Conservation (phyloP, 176 grass and related monocot species). For the Secale cereale region DNA sequence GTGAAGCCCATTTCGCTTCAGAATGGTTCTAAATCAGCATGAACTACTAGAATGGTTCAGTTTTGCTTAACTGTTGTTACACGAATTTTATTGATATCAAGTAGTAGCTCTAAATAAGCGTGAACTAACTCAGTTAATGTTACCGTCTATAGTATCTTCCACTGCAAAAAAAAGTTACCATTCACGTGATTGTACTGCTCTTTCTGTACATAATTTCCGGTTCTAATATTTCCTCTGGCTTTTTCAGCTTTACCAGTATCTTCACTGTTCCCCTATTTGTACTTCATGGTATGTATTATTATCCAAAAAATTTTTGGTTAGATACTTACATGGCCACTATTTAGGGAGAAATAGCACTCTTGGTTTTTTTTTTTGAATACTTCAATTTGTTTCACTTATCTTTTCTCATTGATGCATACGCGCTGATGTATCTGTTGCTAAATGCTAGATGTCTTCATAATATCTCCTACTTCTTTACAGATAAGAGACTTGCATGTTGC, state of each 20-base stretch:
- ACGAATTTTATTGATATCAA: not conserved
- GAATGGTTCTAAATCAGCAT: no score
- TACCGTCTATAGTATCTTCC: not conserved
- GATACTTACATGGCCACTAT: not conserved
- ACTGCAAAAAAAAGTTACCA: no score
- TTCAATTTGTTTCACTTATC: not conserved
- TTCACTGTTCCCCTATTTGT: constrained; percentile 66
- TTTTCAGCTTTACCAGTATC: constrained; percentile 69
- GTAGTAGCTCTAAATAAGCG: not conserved
- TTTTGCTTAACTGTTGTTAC: no score
- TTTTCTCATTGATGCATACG: not conserved
- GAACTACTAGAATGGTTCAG: no score
- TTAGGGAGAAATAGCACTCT: not conserved
- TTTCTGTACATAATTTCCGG: not conserved
- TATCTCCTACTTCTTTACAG: constrained; percentile 32
- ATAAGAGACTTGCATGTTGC: constrained; percentile 88
- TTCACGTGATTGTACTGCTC: not conserved
- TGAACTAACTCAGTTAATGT: not conserved
- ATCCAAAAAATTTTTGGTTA: not conserved
- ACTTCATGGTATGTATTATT: constrained; percentile 70
- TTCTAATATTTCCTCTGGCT: constrained; percentile 16
- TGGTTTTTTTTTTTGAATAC: not conserved
- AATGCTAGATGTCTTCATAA: not conserved
- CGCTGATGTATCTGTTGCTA: not conserved
- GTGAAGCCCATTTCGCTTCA: no score